Evolutionary conservation across 768 basidiomycete species (phyloP).

Genomic region (Termitomyces bulborhizus): DNA sequence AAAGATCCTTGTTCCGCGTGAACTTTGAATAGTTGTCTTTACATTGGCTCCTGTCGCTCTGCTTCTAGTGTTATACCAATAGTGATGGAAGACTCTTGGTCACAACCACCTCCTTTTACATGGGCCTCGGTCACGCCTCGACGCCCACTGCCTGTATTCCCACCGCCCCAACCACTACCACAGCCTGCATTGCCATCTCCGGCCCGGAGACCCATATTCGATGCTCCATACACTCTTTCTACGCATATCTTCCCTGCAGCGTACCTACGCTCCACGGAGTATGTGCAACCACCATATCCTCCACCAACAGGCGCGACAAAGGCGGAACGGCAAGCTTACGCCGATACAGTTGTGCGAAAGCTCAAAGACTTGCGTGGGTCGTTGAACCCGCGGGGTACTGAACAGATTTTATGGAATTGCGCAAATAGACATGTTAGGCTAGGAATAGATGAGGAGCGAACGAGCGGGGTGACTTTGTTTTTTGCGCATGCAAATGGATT

Average conservation of each 20-base stretch:
- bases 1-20: too few species aligned
- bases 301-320: constrained; percentile 26
- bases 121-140: constrained; percentile 17
- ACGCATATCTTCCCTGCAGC: constrained; percentile 55
- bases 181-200: constrained; percentile 34
- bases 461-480: constrained; percentile 62
- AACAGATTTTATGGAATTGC: constrained; percentile 56
- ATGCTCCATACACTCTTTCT: constrained; percentile 33
- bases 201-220: constrained; percentile 26
- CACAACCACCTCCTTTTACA: too few species aligned
- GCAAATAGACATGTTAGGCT: constrained; percentile 62
- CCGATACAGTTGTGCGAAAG: constrained; percentile 14
- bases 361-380: constrained; percentile 25
- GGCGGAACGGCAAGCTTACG: constrained; percentile 24
- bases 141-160: constrained; percentile 28
- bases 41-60: too few species aligned
- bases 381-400: constrained; percentile 30
- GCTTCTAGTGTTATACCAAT: too few species aligned
- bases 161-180: constrained; percentile 27
- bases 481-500: constrained; percentile 85
- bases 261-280: constrained; percentile 1
- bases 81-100: too few species aligned
- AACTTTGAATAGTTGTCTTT: too few species aligned
- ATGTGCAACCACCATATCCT: constrained; percentile 29
- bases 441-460: constrained; percentile 16